Evolutionary conservation across 139 green algal species (phyloP).

Genomic region (Yamagishiella unicocca): DNA sequence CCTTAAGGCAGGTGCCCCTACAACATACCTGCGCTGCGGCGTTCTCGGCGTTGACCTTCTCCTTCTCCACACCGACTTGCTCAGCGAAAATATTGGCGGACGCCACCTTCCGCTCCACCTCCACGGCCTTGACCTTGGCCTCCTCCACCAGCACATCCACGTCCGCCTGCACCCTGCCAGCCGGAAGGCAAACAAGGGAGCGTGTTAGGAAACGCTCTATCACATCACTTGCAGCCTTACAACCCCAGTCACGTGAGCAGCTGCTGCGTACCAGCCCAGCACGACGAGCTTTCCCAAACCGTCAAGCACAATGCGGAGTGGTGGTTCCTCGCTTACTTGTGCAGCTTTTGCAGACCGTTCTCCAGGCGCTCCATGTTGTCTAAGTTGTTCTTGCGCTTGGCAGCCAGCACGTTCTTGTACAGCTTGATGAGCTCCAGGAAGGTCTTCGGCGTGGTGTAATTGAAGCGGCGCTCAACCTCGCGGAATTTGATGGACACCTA

Average conservation of each 20-base stretch:
- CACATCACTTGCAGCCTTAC: too few relatives aligned
- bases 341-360: conserved; percentile 88
- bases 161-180: conserved; percentile 68
- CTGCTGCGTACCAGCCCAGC: too few relatives aligned
- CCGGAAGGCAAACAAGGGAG: background rate
- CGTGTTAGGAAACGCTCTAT: too few relatives aligned
- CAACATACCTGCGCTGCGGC: conserved; percentile 64
- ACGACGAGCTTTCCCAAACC: too few relatives aligned
- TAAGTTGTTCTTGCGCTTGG: conserved; percentile 75
- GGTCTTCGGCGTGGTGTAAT: conserved; percentile 94
- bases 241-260: too few relatives aligned
- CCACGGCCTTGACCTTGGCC: conserved; percentile 86
- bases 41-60: conserved; percentile 91
- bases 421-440: conserved; percentile 94
- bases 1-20: background rate
- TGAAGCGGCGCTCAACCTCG: conserved; percentile 81
- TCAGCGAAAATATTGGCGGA: conserved; percentile 88
- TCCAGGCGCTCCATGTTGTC: conserved; percentile 77
- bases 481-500: conserved; percentile 73
- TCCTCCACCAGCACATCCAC: conserved; percentile 91
- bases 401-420: conserved; percentile 85
- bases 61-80: conserved; percentile 86
- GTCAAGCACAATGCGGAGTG: too few relatives aligned
- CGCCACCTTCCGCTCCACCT: conserved; percentile 91
- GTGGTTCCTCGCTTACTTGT: conserved; percentile 70